Evolutionary conservation across 1,284 basidiomycete genomes (phyloP), one percentile per base, ranked within the genome.

Genomic region (Naganishia albida): DNA sequence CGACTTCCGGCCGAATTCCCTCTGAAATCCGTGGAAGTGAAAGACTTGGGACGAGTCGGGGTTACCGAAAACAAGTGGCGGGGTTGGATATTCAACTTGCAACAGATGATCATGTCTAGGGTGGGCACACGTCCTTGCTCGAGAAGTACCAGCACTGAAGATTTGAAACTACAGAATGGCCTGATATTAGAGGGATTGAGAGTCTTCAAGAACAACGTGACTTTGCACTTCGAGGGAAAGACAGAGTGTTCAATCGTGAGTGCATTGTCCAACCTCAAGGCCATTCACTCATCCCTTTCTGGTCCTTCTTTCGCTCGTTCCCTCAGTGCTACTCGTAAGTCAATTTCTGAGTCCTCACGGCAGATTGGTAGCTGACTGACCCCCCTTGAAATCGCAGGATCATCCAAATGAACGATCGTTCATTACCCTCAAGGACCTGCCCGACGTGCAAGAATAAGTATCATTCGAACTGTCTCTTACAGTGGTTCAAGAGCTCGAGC

Each of bases 391-490:
- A 13, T 40, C 46, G 46, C 78, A 95, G 92, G 13, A 93, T 98
- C 73, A 95, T 99, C 74, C 91, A 88, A 68, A 87, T 93, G 30
- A 89, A 87, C 75, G 96, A 99, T 74, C 86, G 90, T 7, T 88
- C 85, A 64, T 81, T 99, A 40, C 95, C 96, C 0, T 88, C 86
- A 69, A 96, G 95, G 74, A 88, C 91, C 0, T 99, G 96, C 81
- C 88, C 87, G 77, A 98, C 90, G 1, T 97, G 94, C 81, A 93
- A 91, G 79, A 97, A 98, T 79, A 84, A 88, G 53, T 99, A 98
- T 85, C 96, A 99, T 77, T 87, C 91, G 0, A 87, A 85, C 38
- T 97, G 94, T 80, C 79, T 96, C 68, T 96, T 88, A 82, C 95
- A 94, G 87, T 96, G 93, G 94, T 95, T 95, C 81, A 89, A 89